Conservation (phyloP, 2,329 filamentous ascomycete genomes). For the Colletotrichum tropicicola region DNA sequence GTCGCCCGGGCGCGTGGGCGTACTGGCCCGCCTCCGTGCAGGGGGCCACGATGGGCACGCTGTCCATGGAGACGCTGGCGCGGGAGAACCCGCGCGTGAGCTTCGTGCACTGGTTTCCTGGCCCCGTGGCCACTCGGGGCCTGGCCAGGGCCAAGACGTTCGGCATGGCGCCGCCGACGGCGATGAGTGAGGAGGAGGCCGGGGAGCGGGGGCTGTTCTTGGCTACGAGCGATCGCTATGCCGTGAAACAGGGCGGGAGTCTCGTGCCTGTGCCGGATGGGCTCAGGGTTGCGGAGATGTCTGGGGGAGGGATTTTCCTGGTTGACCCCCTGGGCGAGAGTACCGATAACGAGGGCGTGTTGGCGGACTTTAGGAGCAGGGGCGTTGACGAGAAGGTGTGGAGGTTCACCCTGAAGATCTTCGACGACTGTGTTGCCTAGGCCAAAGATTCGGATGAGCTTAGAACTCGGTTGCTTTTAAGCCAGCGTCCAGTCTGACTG, state of each 20-base stretch:
- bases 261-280: not conserved
- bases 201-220: conserved; percentile 34
- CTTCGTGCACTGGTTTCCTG: conserved; percentile 46
- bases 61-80: conserved; percentile 58
- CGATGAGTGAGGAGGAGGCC: conserved; percentile 31
- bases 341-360: not conserved
- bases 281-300: not conserved
- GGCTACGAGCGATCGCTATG: conserved; percentile 34
- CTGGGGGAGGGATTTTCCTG: not conserved
- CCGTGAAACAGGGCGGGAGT: conserved; percentile 1
- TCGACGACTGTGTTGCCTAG: not conserved
- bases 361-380: not conserved
- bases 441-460: too few relatives aligned
- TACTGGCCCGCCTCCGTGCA: conserved; percentile 51
- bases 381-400: not conserved
- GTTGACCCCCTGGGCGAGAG: not conserved
- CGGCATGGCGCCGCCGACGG: conserved; percentile 25
- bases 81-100: conserved; percentile 48
- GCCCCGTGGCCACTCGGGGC: conserved; percentile 35
- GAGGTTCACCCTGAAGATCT: not conserved
- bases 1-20: conserved; percentile 42
- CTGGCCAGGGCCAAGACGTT: conserved; percentile 34
- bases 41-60: conserved; percentile 57
- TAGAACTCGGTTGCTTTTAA: not conserved
- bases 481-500: too few relatives aligned